Base-by-base conservation (phyloP, 257 asterid genomes). In the Ilex aquifolium region DNA sequence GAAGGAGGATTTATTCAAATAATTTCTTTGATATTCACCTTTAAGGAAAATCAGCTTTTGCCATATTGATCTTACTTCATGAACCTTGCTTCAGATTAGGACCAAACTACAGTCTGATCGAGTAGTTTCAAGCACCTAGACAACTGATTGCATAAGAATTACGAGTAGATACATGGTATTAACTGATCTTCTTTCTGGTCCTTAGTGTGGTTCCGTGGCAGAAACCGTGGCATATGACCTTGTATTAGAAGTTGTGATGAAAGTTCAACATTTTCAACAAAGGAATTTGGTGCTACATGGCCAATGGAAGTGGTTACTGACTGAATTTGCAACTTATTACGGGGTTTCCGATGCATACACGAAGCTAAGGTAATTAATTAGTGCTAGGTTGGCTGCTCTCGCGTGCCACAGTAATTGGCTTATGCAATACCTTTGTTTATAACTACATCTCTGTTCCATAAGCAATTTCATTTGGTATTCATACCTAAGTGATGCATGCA, bases 191-290 rank as follows among this genome's bases (percentile, higher is more conserved):
- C 65, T 57, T 55, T 42, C 44, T 21, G 30, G 27, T 21, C 11
- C 31, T 21, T 59, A 80, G 86, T 80, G 86, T 62, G 86, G 86
- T 31, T 77, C 86, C 42, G 80, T 80, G 31, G 86, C 80, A 52
- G 86, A 80, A 69, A 80, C 86, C 42, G 86, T 80, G 62, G 86
- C 83, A 32, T 80, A 80, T 75, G 86, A 80, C 74, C 65, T 80
- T 10, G 81, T 72, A 31, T 64, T 80, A 46, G 86, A 80, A 70
- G 81, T 80, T 61, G 86, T 83, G 56, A 74, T 80, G 86, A 80
- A 77, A 61, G 67, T 74, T 44, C 77, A 68, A 61, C 72, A 77
- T 63, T 77, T 80, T 49, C 77, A 75, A 57, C 86, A 80, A 60
- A 74, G 83, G 69, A 74, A 74, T 58, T 67, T 80, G 70, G 65